These are phyloP conservation scores for Wallacemonas sp. DNA, from an alignment of 208 protist genomes.

Conservation along the genomic window DNA sequence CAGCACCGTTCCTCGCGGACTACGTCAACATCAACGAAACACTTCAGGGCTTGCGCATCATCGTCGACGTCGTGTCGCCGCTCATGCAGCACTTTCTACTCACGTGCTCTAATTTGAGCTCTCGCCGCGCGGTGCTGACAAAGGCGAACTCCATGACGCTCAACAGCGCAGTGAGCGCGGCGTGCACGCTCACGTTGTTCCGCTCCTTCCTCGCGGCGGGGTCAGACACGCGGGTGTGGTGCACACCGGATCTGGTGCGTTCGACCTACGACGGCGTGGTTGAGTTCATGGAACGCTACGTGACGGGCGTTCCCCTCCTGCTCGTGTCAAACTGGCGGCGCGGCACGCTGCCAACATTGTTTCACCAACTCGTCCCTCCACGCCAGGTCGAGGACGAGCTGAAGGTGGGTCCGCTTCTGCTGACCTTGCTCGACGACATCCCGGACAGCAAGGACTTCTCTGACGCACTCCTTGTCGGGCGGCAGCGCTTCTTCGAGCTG, in stretches of 20 bases:
- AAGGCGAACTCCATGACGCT: conserved; percentile 74
- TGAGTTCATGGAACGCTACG: conserved; percentile 52
- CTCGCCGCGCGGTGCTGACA: conserved; percentile 61
- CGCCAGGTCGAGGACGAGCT: conserved; percentile 25
- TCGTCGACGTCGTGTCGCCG: conserved; percentile 77
- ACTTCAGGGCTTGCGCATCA: conserved; percentile 62
- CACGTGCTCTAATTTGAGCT: conserved; percentile 52
- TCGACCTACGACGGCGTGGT: conserved; percentile 48
- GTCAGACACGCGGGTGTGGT: conserved; percentile 21
- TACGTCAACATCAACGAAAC: conserved; percentile 53
- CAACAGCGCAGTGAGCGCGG: conserved; percentile 72
- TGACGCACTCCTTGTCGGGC: conserved; percentile 27
- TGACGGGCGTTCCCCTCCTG: conserved; percentile 28
- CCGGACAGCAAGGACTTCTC: conserved; percentile 79
- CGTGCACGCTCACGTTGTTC: conserved; percentile 63
- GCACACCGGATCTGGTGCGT: conserved; percentile 28
- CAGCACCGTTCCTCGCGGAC: conserved; percentile 69
- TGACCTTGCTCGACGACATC: conserved; percentile 39
- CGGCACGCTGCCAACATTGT: conserved; percentile 13
- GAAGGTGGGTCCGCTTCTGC: conserved; percentile 53
- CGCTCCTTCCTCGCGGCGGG: conserved; percentile 36
- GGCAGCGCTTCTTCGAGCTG: conserved; percentile 75
- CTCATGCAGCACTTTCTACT: conserved; percentile 87
- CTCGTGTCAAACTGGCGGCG: conserved; percentile 30
- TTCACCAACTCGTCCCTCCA: conserved; percentile 30